Evolutionary conservation across 2,329 filamentous ascomycete species (phyloP).

Genomic region (Phialophora macrospora): DNA sequence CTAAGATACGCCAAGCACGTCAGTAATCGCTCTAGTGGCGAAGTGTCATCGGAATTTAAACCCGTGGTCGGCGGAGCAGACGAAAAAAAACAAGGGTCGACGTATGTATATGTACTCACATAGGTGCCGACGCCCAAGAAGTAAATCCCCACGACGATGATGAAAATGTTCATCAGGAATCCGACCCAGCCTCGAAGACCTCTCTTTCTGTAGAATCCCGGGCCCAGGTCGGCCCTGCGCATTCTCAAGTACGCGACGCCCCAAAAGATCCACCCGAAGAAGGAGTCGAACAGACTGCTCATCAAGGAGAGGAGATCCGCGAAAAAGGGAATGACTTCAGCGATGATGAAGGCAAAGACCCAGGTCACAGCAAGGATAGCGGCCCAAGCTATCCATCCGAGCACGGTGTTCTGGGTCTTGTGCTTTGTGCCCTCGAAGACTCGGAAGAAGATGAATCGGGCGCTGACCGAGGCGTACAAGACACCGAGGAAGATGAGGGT

Average conservation of each 20-base stretch:
- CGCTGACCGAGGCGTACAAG: conserved; percentile 86
- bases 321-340: conserved; percentile 93
- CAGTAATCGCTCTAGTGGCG: background rate
- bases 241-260: conserved; percentile 54
- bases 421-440: conserved; percentile 80
- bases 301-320: conserved; percentile 66
- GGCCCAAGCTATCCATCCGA: conserved; percentile 81
- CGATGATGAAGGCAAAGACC: conserved; percentile 89
- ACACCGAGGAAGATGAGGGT: conserved; percentile 92
- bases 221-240: conserved; percentile 49
- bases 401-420: conserved; percentile 76
- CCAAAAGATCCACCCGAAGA: conserved; percentile 86
- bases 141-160: conserved; percentile 77
- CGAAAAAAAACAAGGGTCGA: background rate
- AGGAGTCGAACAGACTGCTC: conserved; percentile 80
- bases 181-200: conserved; percentile 52
- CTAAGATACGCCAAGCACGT: conserved; percentile 39
- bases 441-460: conserved; percentile 90
- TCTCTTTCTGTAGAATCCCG: conserved; percentile 48
- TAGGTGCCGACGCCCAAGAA: conserved; percentile 86
- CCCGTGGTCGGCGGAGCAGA: background rate
- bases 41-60: background rate
- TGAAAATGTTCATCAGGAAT: conserved; percentile 66
- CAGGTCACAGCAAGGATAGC: conserved; percentile 72
- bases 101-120: conserved; percentile 43